These are phyloP conservation scores for Entomortierella lignicola DNA, from an alignment of 192 early-diverging fungal genomes.

Conservation along the genomic window DNA sequence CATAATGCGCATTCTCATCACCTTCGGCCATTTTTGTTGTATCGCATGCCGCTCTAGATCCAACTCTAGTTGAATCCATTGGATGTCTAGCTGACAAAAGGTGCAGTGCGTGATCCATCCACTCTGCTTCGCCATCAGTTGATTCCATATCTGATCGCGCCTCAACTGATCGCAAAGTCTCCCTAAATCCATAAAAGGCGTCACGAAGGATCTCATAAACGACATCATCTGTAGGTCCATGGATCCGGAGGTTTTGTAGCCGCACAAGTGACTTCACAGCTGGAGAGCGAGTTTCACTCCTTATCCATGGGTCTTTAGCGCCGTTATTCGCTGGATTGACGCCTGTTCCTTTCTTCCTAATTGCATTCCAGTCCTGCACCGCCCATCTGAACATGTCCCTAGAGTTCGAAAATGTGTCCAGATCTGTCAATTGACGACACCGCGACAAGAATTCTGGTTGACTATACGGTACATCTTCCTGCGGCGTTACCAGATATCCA, in stretches of 20 bases:
- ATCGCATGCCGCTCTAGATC: background rate
- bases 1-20: slow-evolving; percentile 10
- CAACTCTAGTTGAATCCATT: background rate
- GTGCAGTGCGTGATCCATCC: slow-evolving; percentile 19
- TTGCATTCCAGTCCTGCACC: slow-evolving; percentile 28
- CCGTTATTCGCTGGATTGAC: background rate
- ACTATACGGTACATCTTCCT: slow-evolving; percentile 16
- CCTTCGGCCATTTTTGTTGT: background rate
- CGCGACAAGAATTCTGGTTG: slow-evolving; percentile 30
- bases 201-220: slow-evolving; percentile 33
- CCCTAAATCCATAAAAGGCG: slow-evolving; percentile 33
- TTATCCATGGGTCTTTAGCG: background rate
- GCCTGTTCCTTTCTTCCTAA: background rate
- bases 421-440: slow-evolving; percentile 17
- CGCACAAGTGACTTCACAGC: slow-evolving; percentile 1
- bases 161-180: slow-evolving; percentile 15
- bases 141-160: slow-evolving; percentile 19
- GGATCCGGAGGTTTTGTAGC: slow-evolving; percentile 11
- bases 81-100: background rate
- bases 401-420: slow-evolving; percentile 26
- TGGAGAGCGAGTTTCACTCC: background rate
- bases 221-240: slow-evolving; percentile 22
- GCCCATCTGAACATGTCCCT: slow-evolving; percentile 39
- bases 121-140: slow-evolving; percentile 9
- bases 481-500: slow-evolving; percentile 1